Evolutionary conservation across 2,329 filamentous ascomycete genomes (phyloP), one percentile per base, ranked within the genome.

Genomic region (Fusarium pseudonygamai): DNA sequence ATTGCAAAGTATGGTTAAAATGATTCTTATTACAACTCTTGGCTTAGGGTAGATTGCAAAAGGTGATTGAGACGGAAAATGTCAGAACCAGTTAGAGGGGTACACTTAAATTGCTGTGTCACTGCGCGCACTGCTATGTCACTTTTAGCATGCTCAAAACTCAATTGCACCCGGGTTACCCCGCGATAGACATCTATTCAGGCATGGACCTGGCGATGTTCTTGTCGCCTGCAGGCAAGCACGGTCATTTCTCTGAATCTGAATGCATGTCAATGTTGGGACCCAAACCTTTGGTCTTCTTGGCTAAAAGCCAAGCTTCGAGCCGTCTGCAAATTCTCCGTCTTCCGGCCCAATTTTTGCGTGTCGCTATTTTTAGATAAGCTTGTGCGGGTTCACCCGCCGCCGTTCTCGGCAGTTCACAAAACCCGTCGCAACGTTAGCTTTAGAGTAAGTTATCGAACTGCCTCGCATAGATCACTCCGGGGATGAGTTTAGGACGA

Each of bases 111-210:
- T 24, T 2, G 22, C 9, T 0, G 1, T 10, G 3, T 0, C 30
- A 22, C 10, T 6, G 22, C 3, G 6, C 0, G 14, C 9, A 1
- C 6, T 3, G 6, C 28, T 13, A 49, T 16, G 49, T 52, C 18
- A 2, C 13, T 26, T 0, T 9, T 52, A 36, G 16, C 49, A 34
- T 0, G 3, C 0, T 9, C 0, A 5, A 50, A 24, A 7, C 15
- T 16, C 28, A 3, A 0, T 32, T 9, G 1, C 15, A 49, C 6
- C 0, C 10, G n/a, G 5, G 0, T 49, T 32, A 3, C 5, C 30
- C n/a, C 4, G 18, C n/a, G 12, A 50, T 24, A 14, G 6, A 14
- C 1, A 20, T 34, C 6, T 9, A 0, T 14, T 11, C 47, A 14
- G 3, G 22, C 16, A 34, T 10, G 16, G 4, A 4, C 47, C 15